A percentile compares a stretch with the other conserved stretches of the same genome.
phyloP scores from a whole-genome alignment of 371 early-diverging fungal genomes.

The Coemansia sp. region DNA sequence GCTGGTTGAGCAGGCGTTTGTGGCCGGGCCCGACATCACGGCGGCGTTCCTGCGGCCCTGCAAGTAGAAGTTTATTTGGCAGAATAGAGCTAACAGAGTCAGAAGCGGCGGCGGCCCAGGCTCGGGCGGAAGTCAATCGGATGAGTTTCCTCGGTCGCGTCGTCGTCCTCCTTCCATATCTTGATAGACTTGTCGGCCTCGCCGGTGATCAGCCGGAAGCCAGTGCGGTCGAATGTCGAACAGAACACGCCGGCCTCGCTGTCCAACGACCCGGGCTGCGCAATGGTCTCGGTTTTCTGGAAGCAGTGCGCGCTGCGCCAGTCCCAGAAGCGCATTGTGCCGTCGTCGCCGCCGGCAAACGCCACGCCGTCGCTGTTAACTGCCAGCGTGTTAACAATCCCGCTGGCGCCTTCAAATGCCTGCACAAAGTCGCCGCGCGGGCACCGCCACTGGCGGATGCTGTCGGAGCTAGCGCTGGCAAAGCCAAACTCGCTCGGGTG shows the following conservation, averaged over 20 bases:
- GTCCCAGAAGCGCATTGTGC: constrained; percentile 94
- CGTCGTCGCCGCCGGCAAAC: constrained; percentile 90
- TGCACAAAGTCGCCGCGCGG: constrained; percentile 93
- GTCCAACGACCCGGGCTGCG: constrained; percentile 95
- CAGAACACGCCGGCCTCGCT: constrained; percentile 94
- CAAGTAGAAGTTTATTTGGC: not conserved
- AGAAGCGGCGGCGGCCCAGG: constrained; percentile 38
- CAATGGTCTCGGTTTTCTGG: constrained; percentile 80
- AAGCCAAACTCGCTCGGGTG: constrained; percentile 94
- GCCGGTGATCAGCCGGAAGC: constrained; percentile 91
- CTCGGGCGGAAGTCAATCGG: constrained; percentile 66
- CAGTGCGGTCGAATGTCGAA: constrained; percentile 92
- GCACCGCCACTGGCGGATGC: constrained; percentile 95
- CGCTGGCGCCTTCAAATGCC: constrained; percentile 83
- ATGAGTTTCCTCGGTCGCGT: constrained; percentile 65
- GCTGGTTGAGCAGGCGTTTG: constrained; percentile 39
- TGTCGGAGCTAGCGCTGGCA: constrained; percentile 88
- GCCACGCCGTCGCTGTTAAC: constrained; percentile 90
- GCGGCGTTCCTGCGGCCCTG: constrained; percentile 25
- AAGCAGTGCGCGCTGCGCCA: constrained; percentile 95
- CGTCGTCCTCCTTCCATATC: constrained; percentile 66
- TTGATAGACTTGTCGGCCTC: constrained; percentile 99
- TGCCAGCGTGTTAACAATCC: constrained; percentile 87
- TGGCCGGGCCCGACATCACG: constrained; percentile 27
- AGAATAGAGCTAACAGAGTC: not conserved